Evolutionary conservation across 306 rosid genomes (phyloP).

Genomic region (Cucurbita maxima): DNA sequence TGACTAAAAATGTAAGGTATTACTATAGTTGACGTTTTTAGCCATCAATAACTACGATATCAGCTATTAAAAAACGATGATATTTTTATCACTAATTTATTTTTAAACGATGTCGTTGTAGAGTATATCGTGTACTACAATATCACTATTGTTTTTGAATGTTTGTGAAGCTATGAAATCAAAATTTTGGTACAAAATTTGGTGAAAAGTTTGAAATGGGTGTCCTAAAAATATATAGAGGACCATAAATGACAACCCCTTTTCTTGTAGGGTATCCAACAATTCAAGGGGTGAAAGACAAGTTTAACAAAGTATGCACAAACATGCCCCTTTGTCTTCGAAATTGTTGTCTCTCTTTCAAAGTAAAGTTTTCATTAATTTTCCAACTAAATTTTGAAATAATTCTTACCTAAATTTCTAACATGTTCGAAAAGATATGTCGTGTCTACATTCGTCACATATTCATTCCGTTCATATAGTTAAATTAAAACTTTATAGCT

Average conservation of each 20-base stretch:
- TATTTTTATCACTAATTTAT: too few relatives aligned
- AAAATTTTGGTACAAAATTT: not conserved
- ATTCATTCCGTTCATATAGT: too few relatives aligned
- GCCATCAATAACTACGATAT: too few relatives aligned
- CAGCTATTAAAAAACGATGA: too few relatives aligned
- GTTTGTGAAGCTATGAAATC: not conserved
- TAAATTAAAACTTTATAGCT: too few relatives aligned
- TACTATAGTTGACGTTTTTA: too few relatives aligned
- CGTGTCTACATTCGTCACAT: too few relatives aligned
- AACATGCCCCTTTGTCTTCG: not conserved
- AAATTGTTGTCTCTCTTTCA: not conserved
- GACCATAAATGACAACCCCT: not conserved
- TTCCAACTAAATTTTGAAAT: not conserved
- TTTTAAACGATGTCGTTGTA: too few relatives aligned
- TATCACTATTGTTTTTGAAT: too few relatives aligned
- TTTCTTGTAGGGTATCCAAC: not conserved
- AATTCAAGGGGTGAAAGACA: not conserved
- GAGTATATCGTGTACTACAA: too few relatives aligned
- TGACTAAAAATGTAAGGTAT: too few relatives aligned
- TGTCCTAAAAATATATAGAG: not conserved
- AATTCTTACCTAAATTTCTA: not conserved
- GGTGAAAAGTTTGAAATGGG: not conserved
- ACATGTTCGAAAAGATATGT: not conserved
- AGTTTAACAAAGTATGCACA: not conserved
- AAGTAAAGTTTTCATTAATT: not conserved